phyloP scores from a whole-genome alignment of 106 monocot species.

The Dendrobium officinale region DNA sequence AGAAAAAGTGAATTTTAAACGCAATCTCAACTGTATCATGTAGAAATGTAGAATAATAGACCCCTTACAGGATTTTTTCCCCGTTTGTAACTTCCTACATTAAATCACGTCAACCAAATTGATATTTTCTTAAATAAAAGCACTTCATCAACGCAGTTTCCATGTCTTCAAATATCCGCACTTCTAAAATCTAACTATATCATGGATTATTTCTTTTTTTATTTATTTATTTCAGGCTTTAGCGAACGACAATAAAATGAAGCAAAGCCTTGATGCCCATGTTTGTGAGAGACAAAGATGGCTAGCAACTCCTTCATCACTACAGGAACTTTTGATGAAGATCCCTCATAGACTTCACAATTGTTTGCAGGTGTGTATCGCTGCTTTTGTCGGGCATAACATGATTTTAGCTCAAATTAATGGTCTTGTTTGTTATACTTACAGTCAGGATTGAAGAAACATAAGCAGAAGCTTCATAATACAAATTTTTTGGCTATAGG shows the following conservation, averaged over 20 bases:
- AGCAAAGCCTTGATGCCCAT: conserved; percentile 1
- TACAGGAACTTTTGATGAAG: conserved; percentile 35
- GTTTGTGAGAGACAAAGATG: conserved; percentile 8
- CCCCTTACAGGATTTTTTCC: no score
- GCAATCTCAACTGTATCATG: no score
- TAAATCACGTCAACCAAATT: no score
- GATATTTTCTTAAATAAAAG: no score
- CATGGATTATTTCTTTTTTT: background rate
- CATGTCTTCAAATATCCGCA: background rate
- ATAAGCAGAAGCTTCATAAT: conserved; percentile 10
- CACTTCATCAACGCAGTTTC: no score
- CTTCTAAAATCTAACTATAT: background rate
- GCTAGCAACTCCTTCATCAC: conserved; percentile 13
- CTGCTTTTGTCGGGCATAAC: background rate
- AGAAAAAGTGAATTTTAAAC: no score
- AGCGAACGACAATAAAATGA: conserved; percentile 21
- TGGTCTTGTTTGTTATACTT: conserved; percentile 10
- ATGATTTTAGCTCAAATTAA: background rate
- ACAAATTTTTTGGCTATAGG: conserved; percentile 3
- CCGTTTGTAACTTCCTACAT: no score
- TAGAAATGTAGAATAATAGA: no score
- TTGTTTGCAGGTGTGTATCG: conserved; percentile 40
- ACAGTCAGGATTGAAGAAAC: conserved; percentile 35
- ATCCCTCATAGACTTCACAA: conserved; percentile 60
- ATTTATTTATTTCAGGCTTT: conserved; percentile 1